These are phyloP conservation scores for Suhomyces panamericanus DNA, from an alignment of 1,139 yeast species.

Conservation along the genomic window DNA sequence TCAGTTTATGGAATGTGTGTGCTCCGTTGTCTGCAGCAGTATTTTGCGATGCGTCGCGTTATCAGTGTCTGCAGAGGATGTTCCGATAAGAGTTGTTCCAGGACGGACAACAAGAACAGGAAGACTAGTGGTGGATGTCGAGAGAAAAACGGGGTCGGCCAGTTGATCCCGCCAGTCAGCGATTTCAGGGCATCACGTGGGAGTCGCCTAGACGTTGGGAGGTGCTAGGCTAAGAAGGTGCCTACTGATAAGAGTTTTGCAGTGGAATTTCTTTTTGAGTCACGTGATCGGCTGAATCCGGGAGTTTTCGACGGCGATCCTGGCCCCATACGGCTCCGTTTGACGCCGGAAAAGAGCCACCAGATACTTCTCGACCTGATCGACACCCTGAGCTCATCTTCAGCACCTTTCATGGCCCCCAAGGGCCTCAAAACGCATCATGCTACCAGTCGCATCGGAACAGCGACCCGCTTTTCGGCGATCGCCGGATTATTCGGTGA, in stretches of 20 bases:
- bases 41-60: neutral
- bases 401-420: too few relatives aligned
- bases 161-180: too few relatives aligned
- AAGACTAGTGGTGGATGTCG: neutral
- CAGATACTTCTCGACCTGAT: too few relatives aligned
- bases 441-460: neutral
- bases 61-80: neutral
- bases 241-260: conserved; percentile 1
- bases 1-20: too few relatives aligned
- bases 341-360: too few relatives aligned
- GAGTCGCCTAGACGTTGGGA: too few relatives aligned
- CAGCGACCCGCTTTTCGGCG: neutral
- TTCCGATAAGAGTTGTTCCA: neutral
- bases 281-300: neutral
- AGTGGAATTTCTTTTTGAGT: neutral
- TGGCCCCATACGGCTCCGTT: neutral
- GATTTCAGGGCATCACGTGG: conserved; percentile 1
- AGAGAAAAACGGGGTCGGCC: neutral
- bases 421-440: too few relatives aligned
- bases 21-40: neutral
- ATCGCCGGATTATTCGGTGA: neutral
- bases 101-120: neutral
- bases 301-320: neutral
- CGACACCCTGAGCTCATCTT: too few relatives aligned
- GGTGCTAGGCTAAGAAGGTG: neutral